Percentiles rank a stretch among this genome's conserved stretches.
These are phyloP conservation scores for Candida adriatica DNA, from an alignment of 805 yeast species.

Conservation along the genomic window DNA sequence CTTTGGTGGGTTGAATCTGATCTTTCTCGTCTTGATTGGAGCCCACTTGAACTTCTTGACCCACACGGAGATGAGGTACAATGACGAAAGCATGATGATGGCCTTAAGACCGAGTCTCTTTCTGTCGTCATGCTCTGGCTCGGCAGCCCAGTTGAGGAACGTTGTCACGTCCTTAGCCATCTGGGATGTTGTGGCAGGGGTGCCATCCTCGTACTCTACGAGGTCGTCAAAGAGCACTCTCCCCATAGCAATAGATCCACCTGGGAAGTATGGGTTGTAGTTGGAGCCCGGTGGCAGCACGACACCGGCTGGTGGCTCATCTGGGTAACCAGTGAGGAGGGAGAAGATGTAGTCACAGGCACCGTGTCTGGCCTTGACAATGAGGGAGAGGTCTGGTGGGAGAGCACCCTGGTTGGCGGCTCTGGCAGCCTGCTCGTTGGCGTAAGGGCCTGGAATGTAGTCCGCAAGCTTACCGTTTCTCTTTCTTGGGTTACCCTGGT, in stretches of 20 bases:
- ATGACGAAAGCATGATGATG: conserved; percentile 64
- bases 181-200: conserved; percentile 96
- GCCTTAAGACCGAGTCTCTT: conserved; percentile 96
- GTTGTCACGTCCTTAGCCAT: conserved; percentile 98
- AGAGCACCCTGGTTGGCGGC: conserved; percentile 99
- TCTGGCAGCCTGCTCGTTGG: conserved; percentile 98
- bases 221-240: conserved; percentile 95
- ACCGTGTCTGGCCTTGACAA: conserved; percentile 99
- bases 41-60: conserved; percentile 99
- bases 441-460: conserved; percentile 90
- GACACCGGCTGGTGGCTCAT: conserved; percentile 98
- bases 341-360: conserved; percentile 94
- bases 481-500: conserved; percentile 96
- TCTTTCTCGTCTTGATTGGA: conserved; percentile 90
- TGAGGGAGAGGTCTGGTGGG: conserved; percentile 95
- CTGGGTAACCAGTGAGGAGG: conserved; percentile 96
- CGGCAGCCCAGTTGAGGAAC: conserved; percentile 97
- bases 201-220: conserved; percentile 98
- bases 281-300: conserved; percentile 87
- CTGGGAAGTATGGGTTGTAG: conserved; percentile 99
- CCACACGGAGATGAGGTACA: conserved; percentile 80
- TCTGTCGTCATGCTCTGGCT: conserved; percentile 98
- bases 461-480: conserved; percentile 98
- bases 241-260: conserved; percentile 99
- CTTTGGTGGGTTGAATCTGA: conserved; percentile 88